Base-by-base conservation (phyloP, 352 stramenopile genomes). In the Globisporangium ultimum region DNA sequence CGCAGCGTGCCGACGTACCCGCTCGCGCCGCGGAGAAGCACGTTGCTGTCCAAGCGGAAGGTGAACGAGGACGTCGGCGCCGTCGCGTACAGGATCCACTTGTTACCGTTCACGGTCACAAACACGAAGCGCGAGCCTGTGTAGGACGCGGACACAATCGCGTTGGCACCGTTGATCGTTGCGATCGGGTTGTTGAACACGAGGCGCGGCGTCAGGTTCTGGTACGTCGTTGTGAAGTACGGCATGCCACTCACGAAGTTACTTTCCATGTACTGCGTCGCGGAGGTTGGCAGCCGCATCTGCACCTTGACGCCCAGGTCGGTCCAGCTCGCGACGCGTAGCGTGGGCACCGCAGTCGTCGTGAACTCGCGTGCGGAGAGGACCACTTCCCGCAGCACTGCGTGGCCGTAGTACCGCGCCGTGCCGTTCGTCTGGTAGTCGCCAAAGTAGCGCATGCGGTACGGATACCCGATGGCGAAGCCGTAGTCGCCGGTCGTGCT, bases 371-470 rank as follows among this genome's bases (percentile, higher is more conserved):
- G 49, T 48, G 82, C 75, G n/a, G 78, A 83, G 63, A 94, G 87
- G 14, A 85, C 60, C 61, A 83, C 72, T 59, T 88, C 90, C 64
- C 89, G 89, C 52, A 89, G 73, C 17, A 70, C 83, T 8, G 82
- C 73, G 55, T 88, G 91, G 48, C 82, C 92, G 69, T 92, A 92
- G 68, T 85, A 94, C n/a, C 77, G 83, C 50, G 87, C 74, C n/a
- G 80, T 82, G 56, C 71, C 82, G 56, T 94, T 92, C 47, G 89
- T 83, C 51, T 94, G 81, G 32, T 77, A 77, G 43, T 91, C 15
- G 67, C 55, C 1, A 79, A 79, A 0, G 79, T 80, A 45, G 89
- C 76, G 20, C 68, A 68, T 58, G 20, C 82, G 74, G 68, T 90
- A 93, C 55, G 91, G 72, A 49, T 94, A 91, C 28, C 71, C 84